Evolutionary conservation across 139 green algal genomes (phyloP).

Genomic region (Tetraselmis striata): DNA sequence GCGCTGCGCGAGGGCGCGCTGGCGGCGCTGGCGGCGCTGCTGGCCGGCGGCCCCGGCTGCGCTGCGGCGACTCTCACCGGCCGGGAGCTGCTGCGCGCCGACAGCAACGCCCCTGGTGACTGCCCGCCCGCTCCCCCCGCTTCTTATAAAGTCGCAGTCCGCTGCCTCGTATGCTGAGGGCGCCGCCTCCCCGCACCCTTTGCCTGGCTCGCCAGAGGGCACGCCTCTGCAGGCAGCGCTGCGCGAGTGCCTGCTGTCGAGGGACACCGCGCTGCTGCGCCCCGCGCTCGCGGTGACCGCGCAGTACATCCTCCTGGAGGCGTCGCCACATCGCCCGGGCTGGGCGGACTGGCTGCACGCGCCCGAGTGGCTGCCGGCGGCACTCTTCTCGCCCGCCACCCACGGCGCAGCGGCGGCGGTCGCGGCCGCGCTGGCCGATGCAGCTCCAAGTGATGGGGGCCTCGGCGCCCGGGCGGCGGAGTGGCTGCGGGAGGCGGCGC

Average conservation of each 20-base stretch:
- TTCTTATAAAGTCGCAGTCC: too few species aligned
- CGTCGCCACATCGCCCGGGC: not conserved
- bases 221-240: not conserved
- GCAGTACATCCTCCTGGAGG: not conserved
- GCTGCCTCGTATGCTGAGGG: too few species aligned
- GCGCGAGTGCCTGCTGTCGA: not conserved
- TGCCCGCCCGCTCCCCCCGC: too few species aligned
- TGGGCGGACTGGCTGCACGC: not conserved
- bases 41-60: not conserved
- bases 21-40: not conserved
- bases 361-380: not conserved
- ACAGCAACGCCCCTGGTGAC: too few species aligned
- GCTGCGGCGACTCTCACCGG: too few species aligned
- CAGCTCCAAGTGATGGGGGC: not conserved
- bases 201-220: too few species aligned
- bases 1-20: not conserved
- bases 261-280: not conserved
- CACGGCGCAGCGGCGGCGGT: not conserved
- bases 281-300: not conserved
- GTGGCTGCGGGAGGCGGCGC: not conserved
- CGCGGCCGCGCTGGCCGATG: not conserved
- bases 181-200: too few species aligned
- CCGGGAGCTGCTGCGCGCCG: too few species aligned
- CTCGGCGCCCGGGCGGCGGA: not conserved
- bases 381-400: not conserved